Conservation (phyloP, 2,329 filamentous ascomycete species). For the Penicillium polonicum region DNA sequence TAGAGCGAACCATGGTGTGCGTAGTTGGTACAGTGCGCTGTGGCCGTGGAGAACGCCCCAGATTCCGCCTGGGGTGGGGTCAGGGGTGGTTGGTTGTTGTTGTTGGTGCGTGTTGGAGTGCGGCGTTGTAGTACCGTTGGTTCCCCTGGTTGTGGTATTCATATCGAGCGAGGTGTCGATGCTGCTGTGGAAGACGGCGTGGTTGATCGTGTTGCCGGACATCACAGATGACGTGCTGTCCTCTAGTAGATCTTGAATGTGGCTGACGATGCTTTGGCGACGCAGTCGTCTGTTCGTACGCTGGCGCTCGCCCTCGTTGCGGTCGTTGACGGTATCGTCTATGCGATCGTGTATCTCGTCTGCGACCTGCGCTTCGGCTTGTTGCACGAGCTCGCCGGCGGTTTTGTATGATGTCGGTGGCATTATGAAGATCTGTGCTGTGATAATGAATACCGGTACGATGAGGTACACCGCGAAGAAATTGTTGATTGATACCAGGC, state of each 20-base stretch:
- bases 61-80: slow-evolving; percentile 59
- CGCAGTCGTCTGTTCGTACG: slow-evolving; percentile 58
- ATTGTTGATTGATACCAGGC: slow-evolving; percentile 59
- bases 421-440: slow-evolving; percentile 69
- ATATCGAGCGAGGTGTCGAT: slow-evolving; percentile 3
- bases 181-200: slow-evolving; percentile 16
- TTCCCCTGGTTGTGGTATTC: background rate
- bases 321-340: slow-evolving; percentile 55
- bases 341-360: slow-evolving; percentile 58
- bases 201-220: slow-evolving; percentile 11
- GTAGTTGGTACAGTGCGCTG: slow-evolving; percentile 70
- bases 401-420: slow-evolving; percentile 79
- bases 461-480: slow-evolving; percentile 73
- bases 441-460: slow-evolving; percentile 65
- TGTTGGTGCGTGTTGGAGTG: slow-evolving; percentile 38
- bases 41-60: slow-evolving; percentile 82
- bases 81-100: slow-evolving; percentile 30
- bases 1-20: slow-evolving; percentile 80
- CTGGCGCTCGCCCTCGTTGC: slow-evolving; percentile 46
- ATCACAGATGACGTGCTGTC: slow-evolving; percentile 20
- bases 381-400: slow-evolving; percentile 74
- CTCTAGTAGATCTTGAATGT: slow-evolving; percentile 73
- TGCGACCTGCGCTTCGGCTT: slow-evolving; percentile 58
- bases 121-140: background rate
- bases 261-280: slow-evolving; percentile 63